A percentile compares a stretch with the other conserved stretches of the same genome.
Evolutionary conservation across 2,329 filamentous ascomycete species (phyloP).

Genomic region (Ceratocystis cubensis): DNA sequence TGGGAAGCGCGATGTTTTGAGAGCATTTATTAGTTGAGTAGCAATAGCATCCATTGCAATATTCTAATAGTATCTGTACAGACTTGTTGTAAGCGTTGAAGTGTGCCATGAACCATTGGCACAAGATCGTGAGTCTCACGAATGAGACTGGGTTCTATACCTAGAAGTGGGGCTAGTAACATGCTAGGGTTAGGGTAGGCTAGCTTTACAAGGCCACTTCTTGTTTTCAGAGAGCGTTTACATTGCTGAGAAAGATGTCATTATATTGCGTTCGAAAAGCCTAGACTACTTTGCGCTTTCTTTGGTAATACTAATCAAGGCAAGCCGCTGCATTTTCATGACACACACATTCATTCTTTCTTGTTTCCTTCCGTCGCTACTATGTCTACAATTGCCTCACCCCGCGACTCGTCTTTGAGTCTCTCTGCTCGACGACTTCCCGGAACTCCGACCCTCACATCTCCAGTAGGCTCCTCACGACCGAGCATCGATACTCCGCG

Average conservation of each 20-base stretch:
- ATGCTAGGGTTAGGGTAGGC: background rate
- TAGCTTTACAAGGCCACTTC: background rate
- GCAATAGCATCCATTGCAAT: slow-evolving; percentile 26
- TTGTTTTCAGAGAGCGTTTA: background rate
- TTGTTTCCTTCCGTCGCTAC: slow-evolving; percentile 14
- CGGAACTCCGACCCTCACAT: slow-evolving; percentile 29
- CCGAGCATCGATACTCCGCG: slow-evolving; percentile 56
- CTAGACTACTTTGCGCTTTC: background rate
- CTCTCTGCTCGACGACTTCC: slow-evolving; percentile 38
- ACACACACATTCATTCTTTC: background rate
- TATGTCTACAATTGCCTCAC: slow-evolving; percentile 55
- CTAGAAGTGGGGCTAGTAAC: slow-evolving; percentile 1
- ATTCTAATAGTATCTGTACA: background rate
- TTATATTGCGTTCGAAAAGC: background rate
- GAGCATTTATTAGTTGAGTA: slow-evolving; percentile 39
- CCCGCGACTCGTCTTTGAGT: slow-evolving; percentile 44
- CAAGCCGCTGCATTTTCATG: background rate
- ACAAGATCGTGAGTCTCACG: too few species aligned
- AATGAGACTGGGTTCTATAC: background rate
- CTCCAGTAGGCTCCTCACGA: slow-evolving; percentile 62
- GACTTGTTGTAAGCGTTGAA: too few species aligned
- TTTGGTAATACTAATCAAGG: background rate
- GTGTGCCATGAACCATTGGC: too few species aligned
- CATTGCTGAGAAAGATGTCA: slow-evolving; percentile 13
- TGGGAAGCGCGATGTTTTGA: slow-evolving; percentile 44